Base-by-base conservation (phyloP, 306 rosid genomes). In the Trichosanthes truncata region DNA sequence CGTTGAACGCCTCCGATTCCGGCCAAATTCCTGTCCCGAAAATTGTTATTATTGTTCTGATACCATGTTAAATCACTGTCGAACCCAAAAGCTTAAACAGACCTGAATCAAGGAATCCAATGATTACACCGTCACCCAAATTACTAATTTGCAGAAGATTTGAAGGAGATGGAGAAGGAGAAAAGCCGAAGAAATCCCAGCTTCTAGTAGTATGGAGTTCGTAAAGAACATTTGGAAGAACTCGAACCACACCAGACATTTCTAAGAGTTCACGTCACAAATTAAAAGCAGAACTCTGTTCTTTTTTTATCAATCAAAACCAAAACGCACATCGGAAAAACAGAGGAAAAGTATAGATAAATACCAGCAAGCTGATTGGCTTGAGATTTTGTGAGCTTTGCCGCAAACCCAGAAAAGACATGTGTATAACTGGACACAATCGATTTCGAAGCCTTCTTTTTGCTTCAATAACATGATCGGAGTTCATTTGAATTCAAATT, bases 21-120 rank as follows among this genome's bases (percentile, higher is more conserved):
- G 92, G 92, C 92, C 87, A 89, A 73, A 87, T 84, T 73, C 92
- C 90, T 89, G 91, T 36, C 40, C 40, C 40, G 40, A 36, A 36
- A 36, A 36, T 36, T 4, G 40, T 36, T 36, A 36, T 36, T 36
- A 0, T n/a, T n/a, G n/a, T n/a, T n/a, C n/a, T n/a, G 40, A 36
- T 36, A 4, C 40, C 0, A 36, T 43, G 48, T 43, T 43, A 43
- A 43, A 43, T 43, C 12, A 43, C 12, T 7, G 2, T 2, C 3
- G 11, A 9, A 18, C n/a, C 9, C 18, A 38, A 40, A 73, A 38
- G 45, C 41, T 41, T 9, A 76, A 7, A 74, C 10, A 20, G 17
- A 88, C 92, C 92, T 83, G 92, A 67, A 84, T 89, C 92, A 10
- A 89, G 41, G 38, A 89, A 56, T 62, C 90, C 92, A 21, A 89